phyloP scores from a whole-genome alignment of 306 rosid genomes.

The Rosa multiflora region DNA sequence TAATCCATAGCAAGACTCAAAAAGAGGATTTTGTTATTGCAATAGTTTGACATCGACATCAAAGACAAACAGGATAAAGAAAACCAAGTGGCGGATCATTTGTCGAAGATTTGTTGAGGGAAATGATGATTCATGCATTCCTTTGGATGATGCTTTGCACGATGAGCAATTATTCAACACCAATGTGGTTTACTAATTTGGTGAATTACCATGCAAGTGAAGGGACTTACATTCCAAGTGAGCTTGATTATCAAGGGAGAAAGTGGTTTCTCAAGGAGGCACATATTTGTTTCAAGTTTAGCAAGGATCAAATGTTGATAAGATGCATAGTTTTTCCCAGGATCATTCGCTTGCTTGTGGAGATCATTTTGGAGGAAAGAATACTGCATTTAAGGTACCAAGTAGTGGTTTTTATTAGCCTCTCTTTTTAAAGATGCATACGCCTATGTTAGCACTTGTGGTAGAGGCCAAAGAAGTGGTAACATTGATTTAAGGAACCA shows the following conservation, averaged over 20 bases:
- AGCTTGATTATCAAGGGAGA: not conserved
- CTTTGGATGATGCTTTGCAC: not conserved
- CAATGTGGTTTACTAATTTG: not conserved
- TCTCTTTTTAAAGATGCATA: not conserved
- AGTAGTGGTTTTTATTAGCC: not conserved
- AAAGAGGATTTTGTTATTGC: not conserved
- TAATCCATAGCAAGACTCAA: not conserved
- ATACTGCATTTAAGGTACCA: not conserved
- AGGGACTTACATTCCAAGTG: not conserved
- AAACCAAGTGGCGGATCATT: not conserved
- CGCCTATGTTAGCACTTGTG: not conserved
- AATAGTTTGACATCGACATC: not conserved
- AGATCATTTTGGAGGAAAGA: not conserved
- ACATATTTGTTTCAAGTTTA: not conserved
- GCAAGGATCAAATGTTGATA: not conserved
- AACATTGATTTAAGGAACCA: not conserved
- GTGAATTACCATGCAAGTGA: not conserved
- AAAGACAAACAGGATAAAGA: not conserved
- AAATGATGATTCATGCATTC: not conserved
- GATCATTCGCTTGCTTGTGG: not conserved
- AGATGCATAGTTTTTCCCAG: not conserved
- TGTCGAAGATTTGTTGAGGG: not conserved
- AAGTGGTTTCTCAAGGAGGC: not conserved
- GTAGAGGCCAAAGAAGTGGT: not conserved
- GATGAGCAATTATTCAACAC: not conserved